Evolutionary conservation across 2,329 filamentous ascomycete genomes (phyloP).

Genomic region (Aspergillus sp.): DNA sequence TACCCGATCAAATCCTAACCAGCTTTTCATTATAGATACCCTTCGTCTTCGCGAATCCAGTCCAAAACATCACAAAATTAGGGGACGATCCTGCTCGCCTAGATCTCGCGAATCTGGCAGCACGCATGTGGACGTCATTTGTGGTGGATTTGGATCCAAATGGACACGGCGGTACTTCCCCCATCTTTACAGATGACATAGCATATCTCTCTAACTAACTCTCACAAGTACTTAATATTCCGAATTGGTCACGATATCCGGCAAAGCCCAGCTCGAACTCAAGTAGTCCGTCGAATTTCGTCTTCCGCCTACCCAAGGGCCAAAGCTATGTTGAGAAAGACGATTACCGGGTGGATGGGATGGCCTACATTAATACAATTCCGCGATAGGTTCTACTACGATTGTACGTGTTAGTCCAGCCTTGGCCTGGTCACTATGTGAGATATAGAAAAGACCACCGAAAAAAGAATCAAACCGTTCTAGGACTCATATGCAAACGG

Average conservation of each 20-base stretch:
- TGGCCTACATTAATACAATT: constrained; percentile 30
- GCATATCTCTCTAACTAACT: neutral
- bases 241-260: constrained; percentile 26
- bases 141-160: constrained; percentile 30
- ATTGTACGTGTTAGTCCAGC: neutral
- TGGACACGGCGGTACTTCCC: constrained; percentile 25
- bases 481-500: neutral
- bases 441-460: too few species aligned
- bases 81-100: constrained; percentile 26
- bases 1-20: neutral
- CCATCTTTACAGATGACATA: neutral
- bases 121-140: constrained; percentile 35
- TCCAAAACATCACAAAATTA: constrained; percentile 28
- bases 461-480: neutral
- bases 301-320: constrained; percentile 27
- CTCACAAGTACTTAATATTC: constrained; percentile 20
- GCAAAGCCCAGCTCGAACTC: neutral
- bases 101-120: constrained; percentile 28
- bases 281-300: constrained; percentile 22
- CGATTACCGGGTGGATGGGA: constrained; percentile 27
- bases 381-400: constrained; percentile 14
- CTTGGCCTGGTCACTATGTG: neutral
- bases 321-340: constrained; percentile 30
- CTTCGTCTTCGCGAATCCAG: constrained; percentile 32
- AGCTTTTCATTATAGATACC: constrained; percentile 23